Evolutionary conservation across 139 green algal species (phyloP), one percentile per base, ranked within the genome.

Genomic region (Haematococcus sp.): DNA sequence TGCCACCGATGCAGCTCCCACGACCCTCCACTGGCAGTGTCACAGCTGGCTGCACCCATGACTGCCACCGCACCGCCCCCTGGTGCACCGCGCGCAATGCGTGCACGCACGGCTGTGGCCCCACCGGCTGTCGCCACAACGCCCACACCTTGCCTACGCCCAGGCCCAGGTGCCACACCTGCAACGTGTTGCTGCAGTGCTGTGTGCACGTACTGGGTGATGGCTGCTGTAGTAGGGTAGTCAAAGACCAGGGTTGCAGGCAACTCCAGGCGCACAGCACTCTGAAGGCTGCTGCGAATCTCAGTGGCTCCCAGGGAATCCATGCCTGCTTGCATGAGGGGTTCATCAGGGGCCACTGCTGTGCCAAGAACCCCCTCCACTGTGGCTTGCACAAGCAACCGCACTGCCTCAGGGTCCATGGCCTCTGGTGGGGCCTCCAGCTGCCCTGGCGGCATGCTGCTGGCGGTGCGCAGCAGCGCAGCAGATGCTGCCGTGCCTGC

Each of bases 251-350:
- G 51, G 0, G 92, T 97, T 46, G 74, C 71, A 4, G 91, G 86
- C 25, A 97, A 77, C 7, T 88, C 67, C n/a, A 95, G 13, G 1
- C 75, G 76, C 0, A 93, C 30, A 4, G 73, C 73, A 11, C 33
- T 44, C 58, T 76, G n/a, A 69, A 94, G 32, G 25, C 46, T 75
- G 51, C 77, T 84, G 7, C 76, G 49, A 55, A 96, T 74, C 78
- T 97, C 88, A 16, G 87, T 78, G 0, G 92, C 92, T 11, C 74
- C 83, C 31, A 97, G 71, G 32, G 80, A 91, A 76, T 97, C 91
- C 20, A 97, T 81, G 5, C 81, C 84, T 2, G 85, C 83, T 20
- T 77, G 77, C 82, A 89, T 87, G 22, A 91, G 72, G 4, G 87
- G 87, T 17, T 71, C 63, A n/a, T 86, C 65, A 30, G 66, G 33